These are phyloP conservation scores for Chrysoporthe cubensis DNA, from an alignment of 2,329 filamentous ascomycete genomes.

Conservation along the genomic window DNA sequence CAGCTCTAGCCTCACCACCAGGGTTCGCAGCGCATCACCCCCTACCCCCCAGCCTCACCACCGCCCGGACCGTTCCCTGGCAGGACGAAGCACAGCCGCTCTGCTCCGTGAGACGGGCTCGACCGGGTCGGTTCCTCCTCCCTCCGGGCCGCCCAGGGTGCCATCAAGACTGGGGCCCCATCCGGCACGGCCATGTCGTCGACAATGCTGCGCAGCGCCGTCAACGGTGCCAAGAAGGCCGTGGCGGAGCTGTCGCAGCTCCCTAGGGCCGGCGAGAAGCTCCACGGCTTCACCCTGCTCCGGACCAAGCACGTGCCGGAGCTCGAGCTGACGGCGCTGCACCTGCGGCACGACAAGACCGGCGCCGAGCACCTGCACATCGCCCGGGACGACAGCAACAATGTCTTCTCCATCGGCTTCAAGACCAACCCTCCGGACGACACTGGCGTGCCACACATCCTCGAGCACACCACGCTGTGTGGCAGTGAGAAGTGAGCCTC, in stretches of 20 bases:
- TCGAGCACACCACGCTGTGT: slow-evolving; percentile 96
- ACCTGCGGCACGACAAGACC: slow-evolving; percentile 92
- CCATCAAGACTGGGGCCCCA: background rate
- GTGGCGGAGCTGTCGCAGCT: slow-evolving; percentile 77
- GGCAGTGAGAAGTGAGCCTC: slow-evolving; percentile 83
- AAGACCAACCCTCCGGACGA: slow-evolving; percentile 98
- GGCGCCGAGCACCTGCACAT: slow-evolving; percentile 96
- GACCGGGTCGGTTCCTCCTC: background rate
- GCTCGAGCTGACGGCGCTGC: slow-evolving; percentile 87
- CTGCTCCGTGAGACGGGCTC: background rate
- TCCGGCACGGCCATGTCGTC: slow-evolving; percentile 6
- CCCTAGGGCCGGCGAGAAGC: slow-evolving; percentile 78
- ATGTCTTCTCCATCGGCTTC: slow-evolving; percentile 99
- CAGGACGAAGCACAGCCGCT: background rate
- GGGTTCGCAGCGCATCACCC: background rate
- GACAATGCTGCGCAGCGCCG: slow-evolving; percentile 35
- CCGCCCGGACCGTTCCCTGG: background rate
- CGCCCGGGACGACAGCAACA: slow-evolving; percentile 93
- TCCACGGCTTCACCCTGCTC: slow-evolving; percentile 91
- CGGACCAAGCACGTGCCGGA: slow-evolving; percentile 92
- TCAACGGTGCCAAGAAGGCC: slow-evolving; percentile 49
- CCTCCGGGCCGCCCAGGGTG: background rate
- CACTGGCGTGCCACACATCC: slow-evolving; percentile 93
- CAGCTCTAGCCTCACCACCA: slow-evolving; percentile 3
- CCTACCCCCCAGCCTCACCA: background rate